Conservation (phyloP, 257 asterid species). For the Penstemon davidsonii region DNA sequence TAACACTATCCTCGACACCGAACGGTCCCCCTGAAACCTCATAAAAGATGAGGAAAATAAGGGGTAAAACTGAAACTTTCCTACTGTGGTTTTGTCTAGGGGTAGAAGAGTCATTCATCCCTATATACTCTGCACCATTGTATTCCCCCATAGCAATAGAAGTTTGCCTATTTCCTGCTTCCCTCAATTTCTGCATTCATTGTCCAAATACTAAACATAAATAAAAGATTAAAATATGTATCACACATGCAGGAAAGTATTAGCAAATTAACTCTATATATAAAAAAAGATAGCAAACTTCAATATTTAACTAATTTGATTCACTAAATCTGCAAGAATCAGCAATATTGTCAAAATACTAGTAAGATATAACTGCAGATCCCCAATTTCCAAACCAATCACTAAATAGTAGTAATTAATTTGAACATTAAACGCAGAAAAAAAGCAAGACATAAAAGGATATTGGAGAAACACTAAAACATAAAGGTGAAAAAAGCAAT, state of each 20-base stretch:
- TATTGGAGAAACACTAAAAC: not conserved
- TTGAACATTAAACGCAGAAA: not conserved
- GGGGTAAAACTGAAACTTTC: slow-evolving; percentile 54
- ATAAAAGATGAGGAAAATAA: slow-evolving; percentile 62
- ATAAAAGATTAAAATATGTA: not conserved
- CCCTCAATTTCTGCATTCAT: slow-evolving; percentile 47
- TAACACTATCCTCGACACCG: slow-evolving; percentile 67
- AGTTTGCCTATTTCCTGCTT: slow-evolving; percentile 28
- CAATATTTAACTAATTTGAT: not conserved
- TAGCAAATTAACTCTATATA: not conserved
- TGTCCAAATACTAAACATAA: slow-evolving; percentile 14
- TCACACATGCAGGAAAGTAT: not conserved
- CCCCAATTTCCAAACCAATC: not conserved
- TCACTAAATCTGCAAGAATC: no score
- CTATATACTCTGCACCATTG: slow-evolving; percentile 35
- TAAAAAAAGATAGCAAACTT: slow-evolving; percentile 1
- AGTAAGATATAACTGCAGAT: no score
- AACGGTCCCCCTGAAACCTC: slow-evolving; percentile 79
- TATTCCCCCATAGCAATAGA: slow-evolving; percentile 38
- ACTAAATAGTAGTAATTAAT: not conserved
- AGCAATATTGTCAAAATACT: no score
- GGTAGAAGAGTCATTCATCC: slow-evolving; percentile 32
- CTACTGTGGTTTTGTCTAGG: slow-evolving; percentile 33
- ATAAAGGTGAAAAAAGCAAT: not conserved
- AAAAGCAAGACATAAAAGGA: not conserved